Evolutionary conservation across 768 basidiomycete genomes (phyloP), one percentile per base, ranked within the genome.

Genomic region (Baorangia bicolor): DNA sequence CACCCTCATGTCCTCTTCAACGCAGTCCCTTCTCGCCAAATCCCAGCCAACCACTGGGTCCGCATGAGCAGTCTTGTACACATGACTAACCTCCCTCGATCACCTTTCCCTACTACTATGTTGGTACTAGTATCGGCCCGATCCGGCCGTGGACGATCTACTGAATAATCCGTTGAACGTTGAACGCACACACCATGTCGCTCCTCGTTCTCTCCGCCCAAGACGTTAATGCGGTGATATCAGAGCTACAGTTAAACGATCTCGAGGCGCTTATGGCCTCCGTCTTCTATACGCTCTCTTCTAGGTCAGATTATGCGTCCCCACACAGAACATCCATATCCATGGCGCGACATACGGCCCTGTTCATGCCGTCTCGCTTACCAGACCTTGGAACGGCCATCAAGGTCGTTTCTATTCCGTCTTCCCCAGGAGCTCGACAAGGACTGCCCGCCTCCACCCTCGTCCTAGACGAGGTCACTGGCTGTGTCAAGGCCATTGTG

Each of bases 331-430:
- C 79, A 0, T 71, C 77, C 0, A 67, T 94, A 12, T 73, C 75
- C 0, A 83, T 79, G 48, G 63, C 69, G 9, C 75, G 78, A 40
- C 84, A 92, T 60, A 86, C 78, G 1, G 76, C 81, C 0, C 75
- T 97, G 3, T 89, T 93, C 71, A 96, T 96, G 94, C 92, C 94
- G 2, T 83, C 90, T 8, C 81, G 87, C 25, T 75, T 87, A 11
- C 67, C 73, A 21, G 55, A 59, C 27, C 38, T 65, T n/a, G 85
- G 84, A 2, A 87, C 88, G 1, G 74, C 87, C 3, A 76, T 92
- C 56, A 95, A 97, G 71, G 80, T 92, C n/a, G 93, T 92, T 4
- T 87, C 84, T 28, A 78, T 93, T 2, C 93, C 93, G 0, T 74
- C 71, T 4, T 60, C 59, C 1, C 51, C 69, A 1, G 75, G 64